Evolutionary conservation across 306 rosid species (phyloP), one percentile per base, ranked within the genome.

Genomic region (Begonia masoniana): DNA sequence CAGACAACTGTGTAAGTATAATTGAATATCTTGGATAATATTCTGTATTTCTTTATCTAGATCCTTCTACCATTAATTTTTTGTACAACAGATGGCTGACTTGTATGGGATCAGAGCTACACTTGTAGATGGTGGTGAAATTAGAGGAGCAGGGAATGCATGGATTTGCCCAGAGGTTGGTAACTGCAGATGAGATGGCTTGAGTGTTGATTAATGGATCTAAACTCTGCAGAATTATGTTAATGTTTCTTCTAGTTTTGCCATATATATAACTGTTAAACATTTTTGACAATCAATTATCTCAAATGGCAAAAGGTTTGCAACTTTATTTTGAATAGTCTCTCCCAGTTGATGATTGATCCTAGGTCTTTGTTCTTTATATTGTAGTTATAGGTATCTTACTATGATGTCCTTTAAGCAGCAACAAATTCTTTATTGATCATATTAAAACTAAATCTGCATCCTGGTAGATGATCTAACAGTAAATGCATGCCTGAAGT

Each of bases 121-220:
- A 74, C 92, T 91, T 69, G 82, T 81, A 51, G 96, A 91, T 71
- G 96, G 97, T 48, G 97, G 97, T 78, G 97, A 91, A 79, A 81
- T 91, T 77, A 85, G 84, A 71, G 97, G 97, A 49, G 96, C 97
- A 63, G 97, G 97, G 66, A 83, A 88, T 81, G 91, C 85, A 43
- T 91, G 97, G 97, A 73, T 91, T 61, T 85, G 97, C 73, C 82
- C 92, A 47, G 97, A 91, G 97, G 97, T 91, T 78, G 57, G 21
- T 63, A 35, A 48, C 54, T 57, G 21, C 62, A 64, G 52, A 65
- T 58, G 45, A 39, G 54, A 60, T 58, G 24, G 46, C 54, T 51
- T 43, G 21, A 51, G 49, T 56, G 57, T 51, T 42, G 42, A 47
- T 59, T 57, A 50, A 52, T 63, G 24, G 50, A 52, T 49, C 61